Evolutionary conservation across 2,329 filamentous ascomycete genomes (phyloP), one percentile per base, ranked within the genome.

Genomic region (Diaporthe helianthi): DNA sequence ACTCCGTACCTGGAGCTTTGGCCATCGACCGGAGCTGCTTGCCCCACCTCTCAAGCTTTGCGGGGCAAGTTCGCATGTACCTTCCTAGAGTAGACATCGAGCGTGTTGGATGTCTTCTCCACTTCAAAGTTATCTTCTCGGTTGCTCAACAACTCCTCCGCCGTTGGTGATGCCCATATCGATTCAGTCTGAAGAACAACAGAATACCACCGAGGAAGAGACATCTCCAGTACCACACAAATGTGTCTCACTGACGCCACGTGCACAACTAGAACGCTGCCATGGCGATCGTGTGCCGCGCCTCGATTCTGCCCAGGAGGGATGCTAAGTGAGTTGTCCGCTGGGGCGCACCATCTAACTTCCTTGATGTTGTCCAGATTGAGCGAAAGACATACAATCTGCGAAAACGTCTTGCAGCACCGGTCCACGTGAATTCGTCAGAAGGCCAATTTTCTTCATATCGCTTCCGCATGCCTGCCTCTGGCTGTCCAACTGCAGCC

Each of bases 21-120:
- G 38, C 64, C 51, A 66, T 51, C 36, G 24, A 51, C 26, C 51
- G 51, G 63, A 55, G 64, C 64, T 52, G n/a, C 1, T 60, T 24
- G 41, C 4, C 4, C 47, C 64, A 47, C 51, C 33, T 19, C 31
- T 31, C 38, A 49, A 66, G 29, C 51, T 44, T 47, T 66, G 47
- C 26, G 64, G 64, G 64, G 64, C 64, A 4, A 3, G 19, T 61
- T 26, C 51, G 64, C 64, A 33, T 66, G 64, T 58, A 66, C 64
- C 64, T 66, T 66, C 64, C 64, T 66, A 58, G 26, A 66, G 19
- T 26, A 38, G 64, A 66, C 15, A 15, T 2, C 13, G 4, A 33
- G 5, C 24, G 22, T 9, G 9, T 36, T 44, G 15, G 10, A 8
- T 29, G 31, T 12, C 13, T 26, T 46, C 12, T 44, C 29, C 51